phyloP scores from a whole-genome alignment of 2,329 filamentous ascomycete genomes.

The Fusarium sp. region DNA sequence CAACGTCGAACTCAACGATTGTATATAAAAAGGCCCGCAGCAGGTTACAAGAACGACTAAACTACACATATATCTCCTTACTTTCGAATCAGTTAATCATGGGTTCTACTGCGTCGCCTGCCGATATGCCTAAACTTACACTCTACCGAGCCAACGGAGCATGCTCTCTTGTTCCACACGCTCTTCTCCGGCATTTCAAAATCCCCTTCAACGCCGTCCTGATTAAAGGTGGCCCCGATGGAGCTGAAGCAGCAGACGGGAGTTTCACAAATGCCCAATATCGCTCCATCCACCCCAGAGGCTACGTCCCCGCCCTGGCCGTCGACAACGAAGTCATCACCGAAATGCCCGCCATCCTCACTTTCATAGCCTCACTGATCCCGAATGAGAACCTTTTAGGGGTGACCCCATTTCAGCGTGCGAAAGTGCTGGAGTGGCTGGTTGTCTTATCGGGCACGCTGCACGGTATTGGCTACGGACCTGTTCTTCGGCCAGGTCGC shows the following conservation, averaged over 20 bases:
- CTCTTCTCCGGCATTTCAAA: slow-evolving; percentile 50
- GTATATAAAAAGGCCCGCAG: background rate
- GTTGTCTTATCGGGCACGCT: slow-evolving; percentile 52
- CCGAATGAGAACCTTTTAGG: slow-evolving; percentile 44
- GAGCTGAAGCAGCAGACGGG: slow-evolving; percentile 49
- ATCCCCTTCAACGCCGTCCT: slow-evolving; percentile 45
- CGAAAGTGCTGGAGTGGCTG: slow-evolving; percentile 52
- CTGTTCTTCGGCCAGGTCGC: slow-evolving; percentile 45
- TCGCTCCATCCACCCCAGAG: slow-evolving; percentile 48
- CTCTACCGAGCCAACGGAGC: slow-evolving; percentile 51
- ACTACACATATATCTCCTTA: accelerated
- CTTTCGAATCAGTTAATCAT: background rate
- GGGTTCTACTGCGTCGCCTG: background rate
- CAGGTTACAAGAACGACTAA: accelerated
- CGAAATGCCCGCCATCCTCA: slow-evolving; percentile 53
- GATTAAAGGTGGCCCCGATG: slow-evolving; percentile 38
- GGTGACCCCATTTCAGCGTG: slow-evolving; percentile 26
- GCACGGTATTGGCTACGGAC: slow-evolving; percentile 50
- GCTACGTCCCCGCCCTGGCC: slow-evolving; percentile 51
- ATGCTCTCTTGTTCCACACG: slow-evolving; percentile 50
- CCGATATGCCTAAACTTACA: slow-evolving; percentile 42
- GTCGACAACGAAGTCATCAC: slow-evolving; percentile 51
- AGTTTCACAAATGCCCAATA: slow-evolving; percentile 51
- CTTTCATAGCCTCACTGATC: slow-evolving; percentile 49
- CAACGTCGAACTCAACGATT: background rate